Base-by-base conservation (phyloP, 2,329 filamentous ascomycete genomes). In the Paecilomyces niveus region DNA sequence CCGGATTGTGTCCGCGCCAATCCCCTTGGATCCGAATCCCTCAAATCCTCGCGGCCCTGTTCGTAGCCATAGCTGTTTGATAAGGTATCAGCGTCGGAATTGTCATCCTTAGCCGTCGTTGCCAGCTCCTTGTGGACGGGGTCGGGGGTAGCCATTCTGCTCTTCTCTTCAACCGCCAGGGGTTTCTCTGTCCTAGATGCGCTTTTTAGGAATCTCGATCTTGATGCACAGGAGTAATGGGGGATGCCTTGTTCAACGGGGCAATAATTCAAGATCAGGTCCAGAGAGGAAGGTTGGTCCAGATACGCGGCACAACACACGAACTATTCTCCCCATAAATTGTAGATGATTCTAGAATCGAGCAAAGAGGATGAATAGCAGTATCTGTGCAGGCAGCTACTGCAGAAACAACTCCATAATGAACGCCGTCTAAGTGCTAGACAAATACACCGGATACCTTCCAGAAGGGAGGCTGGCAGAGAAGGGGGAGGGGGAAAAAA, bases 1-100 rank as follows among this genome's bases (percentile, higher is more conserved):
- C 80, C 68, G 66, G 65, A 64, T 62, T 71, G 62, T 29, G 69
- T 66, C 9, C 68, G 70, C 2, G 70, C 65, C 24, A 73, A 59
- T 31, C 59, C 59, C 11, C 11, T 13, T 39, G 35, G 11, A n/a
- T 39, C n/a, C 13, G 35, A 13, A n/a, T 39, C n/a, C 11, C 35
- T 39, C 13, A 39, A 4, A n/a, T 39, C 13, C 35, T 39, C 35
- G 13, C 35, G 35, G n/a, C 35, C 35, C 11, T 6, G 35, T 15
- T 39, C 35, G 35, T 39, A 39, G 35, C 3, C 13, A 39, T 39
- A 6, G 11, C 2, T 39, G 13, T 4, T n/a, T 15, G 35, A 39
- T n/a, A 39, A 7, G 35, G 35, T 39, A n/a, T 39, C 35, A 6
- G n/a, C 13, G n/a, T 39, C 35, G n/a, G 35, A 39, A 39, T 39